Base-by-base conservation (phyloP, 2,329 filamentous ascomycete species). In the Ceratocystis alfenasii region DNA sequence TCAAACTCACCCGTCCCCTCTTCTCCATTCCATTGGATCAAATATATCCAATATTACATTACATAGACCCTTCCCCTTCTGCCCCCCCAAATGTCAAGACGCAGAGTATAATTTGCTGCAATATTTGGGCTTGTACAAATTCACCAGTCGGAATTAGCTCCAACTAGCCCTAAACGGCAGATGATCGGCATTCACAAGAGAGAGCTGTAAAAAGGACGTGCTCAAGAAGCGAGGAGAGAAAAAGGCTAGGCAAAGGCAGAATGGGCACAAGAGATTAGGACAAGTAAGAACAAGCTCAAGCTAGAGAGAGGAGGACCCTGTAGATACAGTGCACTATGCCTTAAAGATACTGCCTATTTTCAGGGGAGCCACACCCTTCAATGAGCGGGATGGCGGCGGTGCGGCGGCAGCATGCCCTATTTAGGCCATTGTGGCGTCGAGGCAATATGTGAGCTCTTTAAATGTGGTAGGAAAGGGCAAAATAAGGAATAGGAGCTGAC, bases 171-270 rank as follows among this genome's bases (percentile, higher is more conserved):
- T 57, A 57, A 30, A 57, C 20, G 53, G 53, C 53, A 57, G 53
- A 57, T 57, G 53, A 57, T 57, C 53, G 53, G 8, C 53, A 57
- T 8, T 48, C 12, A 46, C 44, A 48, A 30, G 50, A 55, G n/a
- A 55, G 20, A 25, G 22, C 53, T 57, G 22, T 57, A 57, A 57
- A 57, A 30, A 15, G 53, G 53, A 57, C 53, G 53, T 57, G 53
- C 53, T 57, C 22, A 50, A 50, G 46, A 30, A 30, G 30, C 30
- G 30, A 30, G 30, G 30, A 30, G 46, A 22, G 53, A 57, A 57
- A 57, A 57, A 22, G 8, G 22, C 20, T 48, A 48, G 46, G 22
- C n/a, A 50, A 10, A 50, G 46, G n/a, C 46, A 50, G 46, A 20
- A 22, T 8, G 46, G 46, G n/a, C n/a, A 48, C 45, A 48, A 17